These are phyloP conservation scores for Yarrowia divulgata DNA, from an alignment of 805 yeast genomes.

Conservation along the genomic window DNA sequence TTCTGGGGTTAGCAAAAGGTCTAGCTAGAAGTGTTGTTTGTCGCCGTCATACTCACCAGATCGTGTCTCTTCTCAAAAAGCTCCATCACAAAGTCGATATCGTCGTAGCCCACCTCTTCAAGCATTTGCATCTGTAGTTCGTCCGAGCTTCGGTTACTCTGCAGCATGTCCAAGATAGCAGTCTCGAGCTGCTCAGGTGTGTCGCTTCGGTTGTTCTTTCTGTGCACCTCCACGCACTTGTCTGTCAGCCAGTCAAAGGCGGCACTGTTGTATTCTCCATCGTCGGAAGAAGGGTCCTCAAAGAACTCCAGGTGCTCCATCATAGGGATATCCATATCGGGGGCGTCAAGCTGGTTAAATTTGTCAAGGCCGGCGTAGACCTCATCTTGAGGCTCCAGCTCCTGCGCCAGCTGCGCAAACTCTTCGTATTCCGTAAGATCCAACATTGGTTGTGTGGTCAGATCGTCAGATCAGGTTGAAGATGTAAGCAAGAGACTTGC, in stretches of 20 bases:
- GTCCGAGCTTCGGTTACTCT: slow-evolving; percentile 57
- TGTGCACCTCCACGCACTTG: slow-evolving; percentile 22
- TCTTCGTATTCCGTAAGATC: slow-evolving; percentile 24
- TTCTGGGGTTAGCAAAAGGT: slow-evolving; percentile 40
- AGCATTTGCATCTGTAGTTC: slow-evolving; percentile 74
- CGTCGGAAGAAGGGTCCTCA: slow-evolving; percentile 16
- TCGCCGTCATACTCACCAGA: slow-evolving; percentile 43
- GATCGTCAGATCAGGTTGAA: slow-evolving; percentile 6
- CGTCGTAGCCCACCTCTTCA: slow-evolving; percentile 85
- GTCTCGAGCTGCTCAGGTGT: slow-evolving; percentile 36
- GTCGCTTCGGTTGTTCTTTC: slow-evolving; percentile 2
- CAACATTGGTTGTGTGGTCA: slow-evolving; percentile 19
- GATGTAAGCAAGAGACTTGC: neutral
- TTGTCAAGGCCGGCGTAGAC: slow-evolving; percentile 29
- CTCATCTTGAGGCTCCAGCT: slow-evolving; percentile 34
- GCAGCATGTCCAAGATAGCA: slow-evolving; percentile 34
- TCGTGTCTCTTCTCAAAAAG: slow-evolving; percentile 55
- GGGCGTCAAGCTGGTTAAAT: slow-evolving; percentile 25
- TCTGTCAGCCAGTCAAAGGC: slow-evolving; percentile 36
- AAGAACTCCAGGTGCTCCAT: slow-evolving; percentile 32
- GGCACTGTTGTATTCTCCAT: slow-evolving; percentile 29
- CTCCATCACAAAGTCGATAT: slow-evolving; percentile 76
- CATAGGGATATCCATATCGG: slow-evolving; percentile 34
- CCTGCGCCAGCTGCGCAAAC: slow-evolving; percentile 18
- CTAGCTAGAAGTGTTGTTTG: too few species aligned